Conservation (phyloP, 306 rosid genomes). For the Medicago ruthenica region DNA sequence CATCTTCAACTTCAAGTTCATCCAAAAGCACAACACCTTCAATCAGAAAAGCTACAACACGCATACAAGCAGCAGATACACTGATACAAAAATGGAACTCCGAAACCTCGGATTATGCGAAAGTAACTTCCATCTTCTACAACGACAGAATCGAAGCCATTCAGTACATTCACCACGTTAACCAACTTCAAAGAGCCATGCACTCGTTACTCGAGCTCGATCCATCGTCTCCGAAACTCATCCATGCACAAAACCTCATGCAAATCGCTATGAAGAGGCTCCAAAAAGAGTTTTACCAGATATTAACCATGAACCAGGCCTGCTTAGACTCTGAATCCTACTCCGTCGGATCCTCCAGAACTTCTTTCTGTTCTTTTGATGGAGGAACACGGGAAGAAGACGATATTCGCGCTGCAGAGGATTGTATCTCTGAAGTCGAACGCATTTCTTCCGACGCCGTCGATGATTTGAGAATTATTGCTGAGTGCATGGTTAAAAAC, state of each 20-base stretch:
- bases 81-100: conserved; percentile 72
- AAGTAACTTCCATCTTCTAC: conserved; percentile 72
- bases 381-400: conserved; percentile 55
- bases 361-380: conserved; percentile 59
- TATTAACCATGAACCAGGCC: conserved; percentile 66
- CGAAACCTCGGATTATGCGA: conserved; percentile 60
- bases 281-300: conserved; percentile 75
- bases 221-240: conserved; percentile 55
- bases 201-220: conserved; percentile 49
- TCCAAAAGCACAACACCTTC: conserved; percentile 40
- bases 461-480: conserved; percentile 65
- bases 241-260: conserved; percentile 62
- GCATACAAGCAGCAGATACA: conserved; percentile 51
- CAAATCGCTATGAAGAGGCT: conserved; percentile 75
- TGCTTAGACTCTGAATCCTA: conserved; percentile 57
- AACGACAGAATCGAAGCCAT: conserved; percentile 62
- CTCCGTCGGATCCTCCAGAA: conserved; percentile 57
- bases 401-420: conserved; percentile 33
- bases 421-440: conserved; percentile 65
- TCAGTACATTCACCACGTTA: conserved; percentile 57
- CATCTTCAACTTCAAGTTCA: background rate
- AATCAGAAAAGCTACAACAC: conserved; percentile 27
- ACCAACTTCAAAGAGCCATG: conserved; percentile 74
- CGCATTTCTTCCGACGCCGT: conserved; percentile 54
- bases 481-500: conserved; percentile 77